A percentile compares a stretch with the other conserved stretches of the same genome.
Evolutionary conservation across 805 yeast species (phyloP).

Genomic region (Lipomyces kockii): DNA sequence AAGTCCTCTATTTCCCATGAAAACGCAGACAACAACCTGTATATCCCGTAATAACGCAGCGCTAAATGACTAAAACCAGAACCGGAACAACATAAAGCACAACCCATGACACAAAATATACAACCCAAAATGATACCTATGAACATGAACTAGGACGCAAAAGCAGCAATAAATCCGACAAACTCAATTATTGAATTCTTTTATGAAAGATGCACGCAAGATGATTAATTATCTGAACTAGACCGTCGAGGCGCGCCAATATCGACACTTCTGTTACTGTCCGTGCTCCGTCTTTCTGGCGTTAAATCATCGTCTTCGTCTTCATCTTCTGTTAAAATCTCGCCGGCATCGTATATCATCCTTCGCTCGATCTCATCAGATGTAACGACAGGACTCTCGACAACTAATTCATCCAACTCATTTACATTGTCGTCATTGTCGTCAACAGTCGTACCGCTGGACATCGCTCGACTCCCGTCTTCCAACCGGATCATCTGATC

Average conservation of each 20-base stretch:
- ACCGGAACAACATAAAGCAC: neutral
- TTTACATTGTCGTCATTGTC: slow-evolving; percentile 11
- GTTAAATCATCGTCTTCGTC: slow-evolving; percentile 1
- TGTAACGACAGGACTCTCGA: slow-evolving; percentile 33
- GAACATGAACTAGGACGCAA: neutral
- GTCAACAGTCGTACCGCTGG: neutral
- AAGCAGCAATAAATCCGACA: neutral
- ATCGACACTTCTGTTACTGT: neutral
- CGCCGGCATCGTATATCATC: slow-evolving; percentile 22
- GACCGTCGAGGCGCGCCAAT: neutral
- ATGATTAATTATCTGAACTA: neutral
- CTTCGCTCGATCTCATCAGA: slow-evolving; percentile 34
- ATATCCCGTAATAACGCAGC: neutral
- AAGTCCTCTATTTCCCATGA: neutral
- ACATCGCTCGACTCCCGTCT: slow-evolving; percentile 22
- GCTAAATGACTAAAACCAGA: neutral
- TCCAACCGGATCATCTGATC: slow-evolving; percentile 34
- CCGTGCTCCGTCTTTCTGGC: neutral
- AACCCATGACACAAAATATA: neutral
- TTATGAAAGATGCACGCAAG: too few species aligned
- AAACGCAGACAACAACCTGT: neutral
- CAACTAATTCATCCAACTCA: slow-evolving; percentile 35
- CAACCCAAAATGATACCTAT: neutral
- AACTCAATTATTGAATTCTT: neutral
- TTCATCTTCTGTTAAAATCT: slow-evolving; percentile 5